A percentile compares a stretch with the other conserved stretches of the same genome.
phyloP scores from a whole-genome alignment of 2,329 filamentous ascomycete genomes.

The Shiraia sp. region DNA sequence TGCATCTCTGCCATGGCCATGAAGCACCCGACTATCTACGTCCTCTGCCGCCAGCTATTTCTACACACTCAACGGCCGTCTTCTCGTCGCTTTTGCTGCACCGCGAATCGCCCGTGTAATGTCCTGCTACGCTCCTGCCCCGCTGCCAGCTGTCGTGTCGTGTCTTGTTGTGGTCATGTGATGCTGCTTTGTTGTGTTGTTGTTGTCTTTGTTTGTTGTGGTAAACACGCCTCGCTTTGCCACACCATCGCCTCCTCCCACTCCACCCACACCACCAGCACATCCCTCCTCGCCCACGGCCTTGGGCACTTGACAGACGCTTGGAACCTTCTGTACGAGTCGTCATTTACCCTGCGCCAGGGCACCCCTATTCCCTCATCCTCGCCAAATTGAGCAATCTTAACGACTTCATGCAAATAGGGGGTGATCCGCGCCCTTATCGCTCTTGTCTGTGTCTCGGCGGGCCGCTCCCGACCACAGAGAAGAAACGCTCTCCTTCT shows the following conservation, averaged over 20 bases:
- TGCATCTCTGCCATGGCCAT: too few species aligned
- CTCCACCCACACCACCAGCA: not conserved
- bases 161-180: constrained; percentile 13
- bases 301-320: constrained; percentile 10
- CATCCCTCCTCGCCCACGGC: constrained; percentile 10
- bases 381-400: constrained; percentile 25
- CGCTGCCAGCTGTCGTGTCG: constrained; percentile 2
- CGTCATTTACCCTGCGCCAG: constrained; percentile 5
- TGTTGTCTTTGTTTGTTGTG: not conserved
- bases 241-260: not conserved
- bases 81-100: constrained; percentile 3
- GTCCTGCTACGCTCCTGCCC: not conserved
- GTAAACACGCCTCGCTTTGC: constrained; percentile 1
- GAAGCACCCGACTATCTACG: too few species aligned
- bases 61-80: not conserved
- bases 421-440: constrained; percentile 18
- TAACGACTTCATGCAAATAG: constrained; percentile 25
- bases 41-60: too few species aligned
- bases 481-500: too few species aligned
- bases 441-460: constrained; percentile 16
- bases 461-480: constrained; percentile 24
- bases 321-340: constrained; percentile 9
- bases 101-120: constrained; percentile 11
- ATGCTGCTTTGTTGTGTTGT: too few species aligned
- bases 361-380: constrained; percentile 10